phyloP scores from a whole-genome alignment of 1,139 yeast species.

The Debaryomycetaceae sp. region DNA sequence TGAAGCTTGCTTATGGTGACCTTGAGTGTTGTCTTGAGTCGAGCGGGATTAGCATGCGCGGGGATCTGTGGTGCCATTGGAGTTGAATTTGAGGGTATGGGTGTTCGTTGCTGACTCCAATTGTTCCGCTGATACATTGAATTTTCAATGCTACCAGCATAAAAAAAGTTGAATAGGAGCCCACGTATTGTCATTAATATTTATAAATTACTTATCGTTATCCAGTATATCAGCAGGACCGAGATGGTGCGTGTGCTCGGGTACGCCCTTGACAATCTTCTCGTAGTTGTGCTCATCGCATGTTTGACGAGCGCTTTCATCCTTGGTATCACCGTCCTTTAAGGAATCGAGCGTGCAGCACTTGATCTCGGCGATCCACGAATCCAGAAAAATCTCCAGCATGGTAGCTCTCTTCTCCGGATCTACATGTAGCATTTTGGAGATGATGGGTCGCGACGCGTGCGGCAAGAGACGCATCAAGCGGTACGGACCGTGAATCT shows the following conservation, averaged over 20 bases:
- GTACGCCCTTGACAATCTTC: slow-evolving; percentile 25
- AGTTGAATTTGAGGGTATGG: no score
- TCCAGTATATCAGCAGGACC: slow-evolving; percentile 13
- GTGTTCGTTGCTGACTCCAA: no score
- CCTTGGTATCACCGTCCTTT: slow-evolving; percentile 8
- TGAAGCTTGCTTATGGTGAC: slow-evolving; percentile 76
- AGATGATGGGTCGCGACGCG: slow-evolving; percentile 70
- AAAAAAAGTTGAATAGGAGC: no score
- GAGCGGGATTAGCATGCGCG: slow-evolving; percentile 24
- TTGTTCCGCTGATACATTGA: no score
- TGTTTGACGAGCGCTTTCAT: slow-evolving; percentile 14
- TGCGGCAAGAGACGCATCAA: slow-evolving; percentile 78
- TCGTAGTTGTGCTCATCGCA: slow-evolving; percentile 33
- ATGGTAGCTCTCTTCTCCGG: slow-evolving; percentile 61
- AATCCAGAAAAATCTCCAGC: slow-evolving; percentile 54
- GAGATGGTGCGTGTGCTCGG: slow-evolving; percentile 32
- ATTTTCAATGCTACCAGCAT: no score
- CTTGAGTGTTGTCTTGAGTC: slow-evolving; percentile 61
- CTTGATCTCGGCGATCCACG: slow-evolving; percentile 58
- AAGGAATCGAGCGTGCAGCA: slow-evolving; percentile 29
- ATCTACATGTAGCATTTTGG: slow-evolving; percentile 61
- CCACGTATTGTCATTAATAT: no score
- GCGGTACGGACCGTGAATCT: slow-evolving; percentile 75
- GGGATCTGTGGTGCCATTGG: slow-evolving; percentile 10
- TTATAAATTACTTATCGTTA: background rate